Evolutionary conservation across 805 yeast genomes (phyloP).

Genomic region (Barnettozyma sucrosica): DNA sequence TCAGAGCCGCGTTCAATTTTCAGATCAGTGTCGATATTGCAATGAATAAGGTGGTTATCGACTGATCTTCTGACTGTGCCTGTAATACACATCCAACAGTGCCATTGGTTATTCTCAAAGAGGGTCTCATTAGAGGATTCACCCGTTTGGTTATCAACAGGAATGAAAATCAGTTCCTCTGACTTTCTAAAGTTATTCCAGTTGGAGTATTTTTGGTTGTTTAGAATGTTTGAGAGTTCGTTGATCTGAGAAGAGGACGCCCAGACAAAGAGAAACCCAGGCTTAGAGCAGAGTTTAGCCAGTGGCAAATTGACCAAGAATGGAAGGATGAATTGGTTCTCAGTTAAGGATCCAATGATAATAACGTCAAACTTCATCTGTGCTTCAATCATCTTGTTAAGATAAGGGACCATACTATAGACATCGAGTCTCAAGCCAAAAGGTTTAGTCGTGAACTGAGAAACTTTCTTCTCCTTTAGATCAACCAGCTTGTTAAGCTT

Average conservation of each 20-base stretch:
- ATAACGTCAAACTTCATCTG: conserved; percentile 78
- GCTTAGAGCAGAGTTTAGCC: conserved; percentile 68
- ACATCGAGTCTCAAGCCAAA: conserved; percentile 55
- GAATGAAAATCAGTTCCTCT: conserved; percentile 82
- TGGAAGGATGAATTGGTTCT: conserved; percentile 63
- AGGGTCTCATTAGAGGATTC: conserved; percentile 49
- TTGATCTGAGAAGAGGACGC: conserved; percentile 69
- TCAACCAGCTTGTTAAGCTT: conserved; percentile 63
- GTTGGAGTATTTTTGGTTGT: conserved; percentile 44
- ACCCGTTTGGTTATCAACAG: conserved; percentile 36
- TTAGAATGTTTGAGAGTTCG: conserved; percentile 52
- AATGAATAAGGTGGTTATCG: conserved; percentile 81
- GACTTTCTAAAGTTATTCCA: conserved; percentile 70
- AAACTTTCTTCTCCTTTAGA: conserved; percentile 56
- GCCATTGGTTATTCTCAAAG: conserved; percentile 81
- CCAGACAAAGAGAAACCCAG: conserved; percentile 87
- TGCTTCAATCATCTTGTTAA: conserved; percentile 55
- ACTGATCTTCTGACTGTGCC: conserved; percentile 87
- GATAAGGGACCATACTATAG: conserved; percentile 47
- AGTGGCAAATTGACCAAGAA: conserved; percentile 62
- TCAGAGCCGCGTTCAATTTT: conserved; percentile 50
- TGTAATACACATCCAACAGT: conserved; percentile 96
- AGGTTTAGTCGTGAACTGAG: conserved; percentile 49
- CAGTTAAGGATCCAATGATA: conserved; percentile 83
- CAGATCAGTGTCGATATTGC: conserved; percentile 87